Evolutionary conservation across 805 yeast genomes (phyloP), one percentile per base, ranked within the genome.

Genomic region (Yamadazyma sp.): DNA sequence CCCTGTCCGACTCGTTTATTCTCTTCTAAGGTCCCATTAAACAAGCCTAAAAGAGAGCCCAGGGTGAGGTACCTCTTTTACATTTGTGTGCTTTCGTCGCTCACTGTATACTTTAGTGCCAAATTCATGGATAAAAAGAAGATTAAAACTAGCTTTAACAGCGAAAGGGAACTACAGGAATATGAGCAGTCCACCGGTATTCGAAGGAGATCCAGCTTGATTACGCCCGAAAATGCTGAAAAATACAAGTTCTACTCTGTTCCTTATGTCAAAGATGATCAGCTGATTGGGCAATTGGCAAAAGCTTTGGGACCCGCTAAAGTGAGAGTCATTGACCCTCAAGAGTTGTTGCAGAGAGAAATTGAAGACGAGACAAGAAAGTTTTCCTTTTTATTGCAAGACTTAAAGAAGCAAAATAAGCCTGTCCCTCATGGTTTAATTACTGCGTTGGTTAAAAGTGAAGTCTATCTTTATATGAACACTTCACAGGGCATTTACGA

Each of bases 331-430:
- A 60, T 83, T 12, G 79, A 81, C 42, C 78, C 87, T 6, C 55
- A 54, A 21, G 60, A 62, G 3, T 63, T 82, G 35, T 60, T 81
- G 5, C 67, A 67, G 23, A 46, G 53, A 8, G 82, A 77, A 47
- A 62, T 73, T 35, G 48, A 52, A 0, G 67, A 70, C 36, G 65
- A 68, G 11, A 47, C 59, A 3, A 73, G 75, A 14, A 67, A 61
- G 41, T 84, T 71, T 52, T 69, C 77, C 26, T 72, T 71, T 19
- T 58, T 84, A 19, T 58, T 84, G 45, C 74, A 70, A 33, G 78
- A 76, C 13, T 53, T 68, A 38, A 51, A 51, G 29, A 49, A 43
- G 2, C 37, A 46, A 1, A 47, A 52, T 10, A 59, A 58, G 37
- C 55, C 59, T 11, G 49, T 55, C 11, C 73, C 74, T 11, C 55